Base-by-base conservation (phyloP, 2,329 filamentous ascomycete species). In the Incumbomyces lentus region DNA sequence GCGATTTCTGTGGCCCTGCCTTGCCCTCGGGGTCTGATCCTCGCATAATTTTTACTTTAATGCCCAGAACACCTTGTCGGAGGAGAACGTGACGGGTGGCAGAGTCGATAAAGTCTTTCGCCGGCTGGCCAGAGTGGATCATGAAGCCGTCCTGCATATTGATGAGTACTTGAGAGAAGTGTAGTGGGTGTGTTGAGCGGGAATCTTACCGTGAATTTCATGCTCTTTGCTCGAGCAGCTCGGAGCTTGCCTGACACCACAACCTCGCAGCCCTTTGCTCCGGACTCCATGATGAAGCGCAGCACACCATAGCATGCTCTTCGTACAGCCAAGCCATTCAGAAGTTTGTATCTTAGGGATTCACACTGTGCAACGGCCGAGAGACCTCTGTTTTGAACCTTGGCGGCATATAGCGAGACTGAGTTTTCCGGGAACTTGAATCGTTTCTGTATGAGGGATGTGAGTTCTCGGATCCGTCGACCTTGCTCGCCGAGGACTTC, bases 41-140 rank as follows among this genome's bases (percentile, higher is more conserved):
- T 71, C 93, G 89, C 92, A 98, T 98, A 78, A 98, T 98, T 89
- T 98, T 98, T 74, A 98, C 92, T 83, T 98, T 98, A 79, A 98
- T 98, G 77, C 92, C 92, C 60, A 98, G 79, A 60, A 98, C 92
- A 86, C 92, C 92, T 80, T 98, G 92, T 76, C 93, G 86, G 73
- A 98, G 89, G 60, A 98, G 88, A 65, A 98, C 92, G 86, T 98
- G 92, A 65, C 92, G 92, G 67, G 92, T 96, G 63, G 93, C 93
- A 66, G 76, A 80, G 80, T 98, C 92, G 72, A 98, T 98, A 79
- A 98, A 98, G 77, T 98, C 92, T 76, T 93, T 90, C 68, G 90
- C 92, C 67, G 92, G 92, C 74, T 98, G 92, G 76, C 92, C 92
- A 66, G 92, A 98, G 86, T 98, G 92, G 76, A 98, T 98, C 92